Base-by-base conservation (phyloP, 306 rosid genomes). In the Arachis stenosperma region DNA sequence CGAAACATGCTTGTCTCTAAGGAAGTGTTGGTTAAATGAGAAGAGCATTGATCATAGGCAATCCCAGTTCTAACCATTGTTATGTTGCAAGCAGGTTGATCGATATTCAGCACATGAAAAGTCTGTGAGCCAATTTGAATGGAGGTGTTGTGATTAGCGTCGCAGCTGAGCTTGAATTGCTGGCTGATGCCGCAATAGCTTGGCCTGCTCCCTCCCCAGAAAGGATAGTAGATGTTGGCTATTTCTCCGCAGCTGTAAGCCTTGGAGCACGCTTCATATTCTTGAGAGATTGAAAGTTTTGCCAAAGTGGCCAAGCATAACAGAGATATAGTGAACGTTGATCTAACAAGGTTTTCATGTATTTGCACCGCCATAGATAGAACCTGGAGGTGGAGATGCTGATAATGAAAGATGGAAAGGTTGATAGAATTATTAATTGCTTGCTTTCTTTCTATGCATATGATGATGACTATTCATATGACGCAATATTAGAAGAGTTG, bases 221-320 rank as follows among this genome's bases (percentile, higher is more conserved):
- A 83, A 57, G 84, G 84, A 61, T 83, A 83, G 39, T 56, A 74
- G 27, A 87, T 67, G 83, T 67, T 42, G 8, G 50, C 81, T 3
- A 3, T 0, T 55, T 8, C 85, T 17, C 97, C 97, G 41, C 96
- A 87, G 12, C 14, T 61, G 83, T 72, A 87, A 9, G 71, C 9
- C 9, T 0, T 12, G 11, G 10, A 2, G 75, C 94, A 89, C 2
- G n/a, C 22, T 10, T 0, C 7, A 43, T 15, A 13, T 39, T 80
- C 68, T 54, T 69, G 71, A 8, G 37, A 17, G 55, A 52, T 65
- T 6, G 83, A 62, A 33, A 11, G 57, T 52, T 39, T 74, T 47
- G 64, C 41, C 11, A 51, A 44, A 50, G 29, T 11, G 15, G 22
- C 36, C 7, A 62, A 12, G 44, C 69, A n/a, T 61, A 39, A 9